Conservation (phyloP, 257 asterid genomes). For the Parsonsia alboflavescens region DNA sequence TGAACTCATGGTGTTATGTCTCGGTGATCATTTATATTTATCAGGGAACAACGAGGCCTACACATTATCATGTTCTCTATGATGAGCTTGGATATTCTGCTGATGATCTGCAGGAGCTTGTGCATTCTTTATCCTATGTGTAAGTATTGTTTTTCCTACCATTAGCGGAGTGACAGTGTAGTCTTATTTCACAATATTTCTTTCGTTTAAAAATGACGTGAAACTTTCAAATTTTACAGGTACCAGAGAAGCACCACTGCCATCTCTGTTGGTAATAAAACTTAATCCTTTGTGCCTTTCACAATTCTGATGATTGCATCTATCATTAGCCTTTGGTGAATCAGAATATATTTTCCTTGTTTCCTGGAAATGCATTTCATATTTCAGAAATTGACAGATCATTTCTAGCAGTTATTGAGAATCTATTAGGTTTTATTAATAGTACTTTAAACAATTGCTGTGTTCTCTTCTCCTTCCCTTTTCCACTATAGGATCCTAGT, state of each 20-base stretch:
- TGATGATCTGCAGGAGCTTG: constrained; percentile 67
- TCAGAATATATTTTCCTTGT: too few relatives aligned
- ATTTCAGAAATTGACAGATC: too few relatives aligned
- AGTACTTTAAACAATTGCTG: too few relatives aligned
- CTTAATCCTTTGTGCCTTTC: not conserved
- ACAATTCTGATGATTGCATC: not conserved
- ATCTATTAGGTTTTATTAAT: too few relatives aligned
- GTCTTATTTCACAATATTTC: not conserved
- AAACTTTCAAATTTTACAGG: constrained; percentile 30
- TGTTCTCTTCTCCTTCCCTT: too few relatives aligned
- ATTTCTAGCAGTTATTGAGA: too few relatives aligned
- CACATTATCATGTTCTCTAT: constrained; percentile 64
- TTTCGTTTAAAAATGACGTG: not conserved
- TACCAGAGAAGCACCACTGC: constrained; percentile 85
- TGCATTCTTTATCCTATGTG: constrained; percentile 70
- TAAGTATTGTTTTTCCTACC: constrained; percentile 24
- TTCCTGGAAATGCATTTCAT: not conserved
- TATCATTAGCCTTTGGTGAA: too few relatives aligned
- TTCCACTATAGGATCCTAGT: too few relatives aligned
- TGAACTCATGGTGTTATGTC: too few relatives aligned
- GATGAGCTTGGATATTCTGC: constrained; percentile 72
- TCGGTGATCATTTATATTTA: not conserved
- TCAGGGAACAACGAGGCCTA: constrained; percentile 77
- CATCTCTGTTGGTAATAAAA: constrained; percentile 62
- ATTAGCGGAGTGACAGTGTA: not conserved